phyloP scores from a whole-genome alignment of 1,284 basidiomycete species.

The Melampsora americana region DNA sequence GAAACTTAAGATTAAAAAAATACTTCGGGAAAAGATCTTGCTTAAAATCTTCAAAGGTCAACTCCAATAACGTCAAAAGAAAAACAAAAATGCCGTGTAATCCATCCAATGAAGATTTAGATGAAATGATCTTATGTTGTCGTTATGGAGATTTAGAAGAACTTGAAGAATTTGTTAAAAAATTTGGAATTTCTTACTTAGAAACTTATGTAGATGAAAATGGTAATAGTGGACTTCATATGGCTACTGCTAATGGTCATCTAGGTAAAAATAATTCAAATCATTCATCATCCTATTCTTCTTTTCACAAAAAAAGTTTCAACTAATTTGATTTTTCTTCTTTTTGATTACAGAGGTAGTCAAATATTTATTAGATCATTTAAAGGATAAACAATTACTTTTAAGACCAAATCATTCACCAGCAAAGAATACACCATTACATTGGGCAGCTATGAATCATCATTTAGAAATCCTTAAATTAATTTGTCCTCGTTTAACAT shows the following conservation, averaged over 20 bases:
- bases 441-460: slow-evolving; percentile 81
- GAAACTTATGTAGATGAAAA: slow-evolving; percentile 65
- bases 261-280: slow-evolving; percentile 61
- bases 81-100: not conserved
- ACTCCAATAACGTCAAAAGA: too few relatives aligned
- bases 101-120: slow-evolving; percentile 61
- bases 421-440: slow-evolving; percentile 63
- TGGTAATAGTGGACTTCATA: slow-evolving; percentile 75
- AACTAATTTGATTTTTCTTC: not conserved
- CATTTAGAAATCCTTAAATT: slow-evolving; percentile 66
- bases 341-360: slow-evolving; percentile 21
- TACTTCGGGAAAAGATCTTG: too few relatives aligned
- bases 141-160: slow-evolving; percentile 81
- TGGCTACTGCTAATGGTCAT: slow-evolving; percentile 81
- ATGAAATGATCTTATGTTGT: slow-evolving; percentile 74
- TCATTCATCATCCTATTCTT: not conserved
- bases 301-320: too few relatives aligned
- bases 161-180: slow-evolving; percentile 64
- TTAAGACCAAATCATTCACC: slow-evolving; percentile 24
- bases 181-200: slow-evolving; percentile 63
- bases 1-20: too few relatives aligned
- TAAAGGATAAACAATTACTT: slow-evolving; percentile 10
- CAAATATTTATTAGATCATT: slow-evolving; percentile 24
- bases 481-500: slow-evolving; percentile 63
- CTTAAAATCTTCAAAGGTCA: too few relatives aligned